phyloP scores from a whole-genome alignment of 148 eudicot genomes.

The Silene uniflora region DNA sequence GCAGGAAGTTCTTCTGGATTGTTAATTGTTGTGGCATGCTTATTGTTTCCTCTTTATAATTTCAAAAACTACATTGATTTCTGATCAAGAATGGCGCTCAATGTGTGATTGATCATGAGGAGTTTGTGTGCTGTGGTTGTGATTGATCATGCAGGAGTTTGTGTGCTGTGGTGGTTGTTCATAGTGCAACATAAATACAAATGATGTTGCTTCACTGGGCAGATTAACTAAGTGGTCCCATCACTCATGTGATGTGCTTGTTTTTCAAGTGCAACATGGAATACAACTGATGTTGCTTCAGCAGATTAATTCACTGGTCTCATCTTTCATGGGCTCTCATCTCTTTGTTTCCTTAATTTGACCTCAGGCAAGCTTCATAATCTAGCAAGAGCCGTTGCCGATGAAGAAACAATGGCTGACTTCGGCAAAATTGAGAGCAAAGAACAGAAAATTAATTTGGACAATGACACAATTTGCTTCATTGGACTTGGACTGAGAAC shows the following conservation, averaged over 20 bases:
- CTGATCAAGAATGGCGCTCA: background rate
- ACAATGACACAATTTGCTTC: constrained; percentile 54
- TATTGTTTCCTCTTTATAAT: background rate
- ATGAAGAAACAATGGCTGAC: constrained; percentile 73
- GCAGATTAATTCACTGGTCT: background rate
- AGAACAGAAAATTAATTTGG: constrained; percentile 41
- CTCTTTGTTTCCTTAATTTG: constrained; percentile 9
- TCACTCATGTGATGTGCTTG: background rate
- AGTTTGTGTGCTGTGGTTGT: background rate
- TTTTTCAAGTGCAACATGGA: background rate
- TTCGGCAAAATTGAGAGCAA: constrained; percentile 46
- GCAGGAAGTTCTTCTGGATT: background rate
- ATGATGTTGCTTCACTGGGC: constrained; percentile 3
- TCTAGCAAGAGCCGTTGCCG: constrained; percentile 96
- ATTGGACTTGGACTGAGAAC: constrained; percentile 85
- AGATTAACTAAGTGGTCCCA: background rate
- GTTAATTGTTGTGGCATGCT: background rate
- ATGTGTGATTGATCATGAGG: background rate
- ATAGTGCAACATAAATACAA: background rate
- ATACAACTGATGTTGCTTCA: background rate
- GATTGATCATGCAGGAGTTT: background rate
- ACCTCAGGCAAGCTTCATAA: constrained; percentile 94
- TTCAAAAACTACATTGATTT: background rate
- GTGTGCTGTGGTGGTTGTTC: background rate
- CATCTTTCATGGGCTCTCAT: background rate